Evolutionary conservation across 805 yeast species (phyloP), one percentile per base, ranked within the genome.

Genomic region (Priceomyces fermenticarens): DNA sequence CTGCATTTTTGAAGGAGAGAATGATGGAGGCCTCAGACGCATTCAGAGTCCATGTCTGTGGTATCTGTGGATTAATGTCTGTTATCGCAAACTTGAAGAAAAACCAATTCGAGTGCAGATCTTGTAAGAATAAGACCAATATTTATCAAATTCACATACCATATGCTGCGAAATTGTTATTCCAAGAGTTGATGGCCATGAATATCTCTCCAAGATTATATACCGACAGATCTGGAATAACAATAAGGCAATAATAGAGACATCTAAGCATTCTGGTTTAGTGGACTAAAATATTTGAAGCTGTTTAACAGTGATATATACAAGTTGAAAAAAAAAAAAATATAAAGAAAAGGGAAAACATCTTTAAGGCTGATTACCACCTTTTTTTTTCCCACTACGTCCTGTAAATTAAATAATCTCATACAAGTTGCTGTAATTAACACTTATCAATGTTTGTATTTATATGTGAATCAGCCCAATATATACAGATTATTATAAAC

Each of bases 171-270:
- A 93, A 93, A 72, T 77, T 93, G 61, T 72, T 93, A 63, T 93
- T 93, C 88, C 99, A 93, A 72, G 99, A 93, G 72, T 78, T 93
- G 60, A 93, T 93, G 98, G 96, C 99, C 32, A 93, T 93, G 99
- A 93, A 93, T 67, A 93, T 93, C 57, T 85, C 97, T 14, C 99
- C 98, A 41, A 83, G 99, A 70, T 68, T 91, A 72, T 91, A 91
- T 67, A 88, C 98, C n/a, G 97, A 91, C 53, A 81, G 90, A 53
- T 80, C 89, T 9, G 86, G 85, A 5, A 67, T 73, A 11, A 63
- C 74, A 36, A 63, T 67, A 36, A 60, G 75, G 41, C 65, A 55
- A 20, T 62, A 44, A 20, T 20, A 20, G 25, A 20, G 25, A 20
- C 8, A 20, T 32, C 23, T 14, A 20, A 32, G 11, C 17, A 32